Base-by-base conservation (phyloP, 768 basidiomycete species). In the Lactarius tabidus region DNA sequence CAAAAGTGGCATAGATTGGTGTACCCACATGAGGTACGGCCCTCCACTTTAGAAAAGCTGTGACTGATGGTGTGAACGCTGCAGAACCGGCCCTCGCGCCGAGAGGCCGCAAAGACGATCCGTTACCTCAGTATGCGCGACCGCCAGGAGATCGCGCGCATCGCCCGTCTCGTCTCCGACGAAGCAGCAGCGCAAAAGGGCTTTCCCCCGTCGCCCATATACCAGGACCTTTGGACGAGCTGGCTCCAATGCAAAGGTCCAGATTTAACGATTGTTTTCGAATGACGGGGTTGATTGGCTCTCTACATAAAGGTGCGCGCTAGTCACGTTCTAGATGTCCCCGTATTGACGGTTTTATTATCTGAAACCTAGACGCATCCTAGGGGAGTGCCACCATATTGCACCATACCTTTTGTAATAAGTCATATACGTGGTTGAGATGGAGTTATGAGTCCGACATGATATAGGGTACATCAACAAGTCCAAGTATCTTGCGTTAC, bases 1-100 rank as follows among this genome's bases (percentile, higher is more conserved):
- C 80, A 77, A 63, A 82, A 81, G 67, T 82, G 80, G 81, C 79
- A 82, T 60, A 71, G 76, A 14, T 79, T 82, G 77, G 79, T 80
- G 28, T 80, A 78, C 58, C 76, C 69, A 23, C 73, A 75, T 20
- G 66, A 77, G 69, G 81, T 82, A 62, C 69, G 52, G 26, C 23
- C 35, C 18, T 15, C 52, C 28, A 4, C 8, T 1, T 17, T 28
- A 12, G 12, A 15, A 28, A 45, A 15, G 29, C 5, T 8, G 20
- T 57, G 39, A 36, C 14, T 12, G 36, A 18, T 1, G 14, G 15
- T 14, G 23, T 51, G 45, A 12, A 26, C 12, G 23, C 43, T 31
- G 29, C 61, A 81, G 80, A 43, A 57, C 29, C 78, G 76, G 62
- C 80, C 77, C 0, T 80, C 74, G 17, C 64, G 75, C 23, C 67